Conservation (phyloP, 768 basidiomycete species). For the Pleurotus cornucopiae region DNA sequence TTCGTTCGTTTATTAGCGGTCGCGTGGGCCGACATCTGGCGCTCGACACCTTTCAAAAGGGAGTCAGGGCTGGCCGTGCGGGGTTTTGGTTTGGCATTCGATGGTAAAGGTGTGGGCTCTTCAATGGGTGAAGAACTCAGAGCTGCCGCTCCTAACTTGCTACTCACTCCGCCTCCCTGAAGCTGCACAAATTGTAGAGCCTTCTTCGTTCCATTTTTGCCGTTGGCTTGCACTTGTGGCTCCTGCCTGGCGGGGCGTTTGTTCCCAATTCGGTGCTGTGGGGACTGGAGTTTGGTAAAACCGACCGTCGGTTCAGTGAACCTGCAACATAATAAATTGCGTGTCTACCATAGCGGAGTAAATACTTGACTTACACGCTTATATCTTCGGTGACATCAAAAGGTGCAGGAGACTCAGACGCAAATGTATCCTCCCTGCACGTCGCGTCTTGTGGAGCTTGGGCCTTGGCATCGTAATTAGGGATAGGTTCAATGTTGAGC, state of each 20-base stretch:
- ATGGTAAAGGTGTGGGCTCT: not conserved
- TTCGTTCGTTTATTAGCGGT: constrained; percentile 3
- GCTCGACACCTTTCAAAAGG: too few relatives aligned
- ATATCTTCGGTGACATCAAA: not conserved
- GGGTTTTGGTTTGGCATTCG: not conserved
- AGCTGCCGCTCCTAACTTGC: not conserved
- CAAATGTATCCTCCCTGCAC: not conserved
- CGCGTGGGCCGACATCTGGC: constrained; percentile 5
- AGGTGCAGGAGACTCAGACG: not conserved
- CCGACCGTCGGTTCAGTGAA: not conserved
- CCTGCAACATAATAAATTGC: not conserved
- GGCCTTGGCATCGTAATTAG: too few relatives aligned
- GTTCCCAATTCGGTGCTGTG: not conserved
- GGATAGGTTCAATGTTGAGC: too few relatives aligned
- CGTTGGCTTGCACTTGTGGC: not conserved
- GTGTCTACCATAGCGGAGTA: too few relatives aligned
- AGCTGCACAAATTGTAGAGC: constrained; percentile 7
- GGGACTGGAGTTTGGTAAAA: too few relatives aligned
- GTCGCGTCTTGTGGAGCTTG: too few relatives aligned
- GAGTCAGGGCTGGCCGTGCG: not conserved
- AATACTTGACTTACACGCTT: constrained; percentile 3
- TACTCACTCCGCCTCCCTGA: constrained; percentile 8
- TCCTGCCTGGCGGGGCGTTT: not conserved
- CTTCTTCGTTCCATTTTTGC: constrained; percentile 11
- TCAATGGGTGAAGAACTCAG: constrained; percentile 11